Evolutionary conservation across 1,284 basidiomycete genomes (phyloP), one percentile per base, ranked within the genome.

Genomic region (Uromyces viciae-fabae): DNA sequence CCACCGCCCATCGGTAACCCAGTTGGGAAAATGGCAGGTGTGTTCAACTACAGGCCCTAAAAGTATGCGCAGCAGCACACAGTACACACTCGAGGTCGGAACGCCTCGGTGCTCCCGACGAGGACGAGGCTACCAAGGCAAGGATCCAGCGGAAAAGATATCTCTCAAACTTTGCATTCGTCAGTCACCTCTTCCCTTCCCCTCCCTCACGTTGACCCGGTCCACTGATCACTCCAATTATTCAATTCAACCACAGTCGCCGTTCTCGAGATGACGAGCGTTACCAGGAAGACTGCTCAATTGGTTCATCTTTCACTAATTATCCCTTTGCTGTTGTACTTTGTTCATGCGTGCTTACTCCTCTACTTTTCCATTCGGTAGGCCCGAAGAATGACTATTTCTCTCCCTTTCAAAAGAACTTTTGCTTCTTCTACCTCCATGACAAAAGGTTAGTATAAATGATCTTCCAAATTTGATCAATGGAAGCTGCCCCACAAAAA

Each of bases 351-450:
- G 49, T 15, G 7, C 28, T 46, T 1, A 68, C 33, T 28, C 19
- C 5, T 28, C n/a, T 43, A 17, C 22, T 68, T 68, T 49, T 49
- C 33, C 46, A 31, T 54, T 46, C 14, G 8, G 17, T 46, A 72
- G 69, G 69, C 69, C 19, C 43, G 69, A 19, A 49, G 69, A 36
- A 72, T 72, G 69, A 72, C 69, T 33, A 72, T 72, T 38, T 42
- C 69, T 7, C 11, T 72, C 42, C 69, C 69, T 9, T 31, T 54
- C 28, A 64, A 79, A 54, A 71, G 76, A 38, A 56, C 64, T 14
- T 79, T 79, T 52, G 66, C 42, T 40, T 69, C 76, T 17, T 79
- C 76, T 58, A 71, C 66, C 28, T 28, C 49, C 31, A 56, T 66
- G n/a, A 79, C 52, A 42, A 79, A 79, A 71, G 76, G 76, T 79